phyloP scores from a whole-genome alignment of 2,329 filamentous ascomycete species.

The Colletotrichum sp. region DNA sequence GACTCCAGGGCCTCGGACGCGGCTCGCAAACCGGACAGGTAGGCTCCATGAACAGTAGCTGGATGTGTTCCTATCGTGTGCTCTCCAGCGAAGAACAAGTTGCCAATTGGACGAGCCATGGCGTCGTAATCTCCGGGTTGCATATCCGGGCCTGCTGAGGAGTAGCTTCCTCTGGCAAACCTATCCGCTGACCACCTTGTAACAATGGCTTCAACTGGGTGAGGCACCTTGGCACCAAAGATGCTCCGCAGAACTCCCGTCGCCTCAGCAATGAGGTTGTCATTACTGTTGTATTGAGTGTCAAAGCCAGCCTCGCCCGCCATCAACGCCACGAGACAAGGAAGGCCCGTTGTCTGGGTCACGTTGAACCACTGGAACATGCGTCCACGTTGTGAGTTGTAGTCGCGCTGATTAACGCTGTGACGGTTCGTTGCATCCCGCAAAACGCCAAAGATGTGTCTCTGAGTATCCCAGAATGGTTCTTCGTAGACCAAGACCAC shows the following conservation, averaged over 20 bases:
- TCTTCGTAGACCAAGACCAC: constrained; percentile 88
- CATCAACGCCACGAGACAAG: constrained; percentile 90
- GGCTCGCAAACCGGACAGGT: constrained; percentile 88
- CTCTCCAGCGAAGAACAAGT: constrained; percentile 93
- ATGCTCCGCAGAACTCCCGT: constrained; percentile 78
- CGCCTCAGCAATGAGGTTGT: constrained; percentile 80
- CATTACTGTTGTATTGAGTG: constrained; percentile 78
- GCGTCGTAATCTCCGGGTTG: constrained; percentile 87
- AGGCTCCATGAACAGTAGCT: constrained; percentile 95
- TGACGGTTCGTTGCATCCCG: constrained; percentile 72
- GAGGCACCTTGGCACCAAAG: constrained; percentile 74
- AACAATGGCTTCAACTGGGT: constrained; percentile 84
- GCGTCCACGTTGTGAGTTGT: constrained; percentile 79
- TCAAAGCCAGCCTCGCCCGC: constrained; percentile 92
- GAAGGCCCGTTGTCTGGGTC: constrained; percentile 85
- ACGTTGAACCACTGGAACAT: constrained; percentile 99
- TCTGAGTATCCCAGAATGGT: constrained; percentile 87
- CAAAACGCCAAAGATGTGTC: constrained; percentile 93
- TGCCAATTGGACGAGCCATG: constrained; percentile 85
- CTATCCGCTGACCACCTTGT: constrained; percentile 92
- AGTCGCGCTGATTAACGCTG: constrained; percentile 81
- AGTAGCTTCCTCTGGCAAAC: constrained; percentile 95
- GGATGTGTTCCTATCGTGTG: constrained; percentile 96
- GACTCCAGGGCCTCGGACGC: constrained; percentile 84
- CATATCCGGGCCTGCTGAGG: constrained; percentile 86